These are phyloP conservation scores for Pichia eremophila DNA, from an alignment of 805 yeast genomes.

Conservation along the genomic window DNA sequence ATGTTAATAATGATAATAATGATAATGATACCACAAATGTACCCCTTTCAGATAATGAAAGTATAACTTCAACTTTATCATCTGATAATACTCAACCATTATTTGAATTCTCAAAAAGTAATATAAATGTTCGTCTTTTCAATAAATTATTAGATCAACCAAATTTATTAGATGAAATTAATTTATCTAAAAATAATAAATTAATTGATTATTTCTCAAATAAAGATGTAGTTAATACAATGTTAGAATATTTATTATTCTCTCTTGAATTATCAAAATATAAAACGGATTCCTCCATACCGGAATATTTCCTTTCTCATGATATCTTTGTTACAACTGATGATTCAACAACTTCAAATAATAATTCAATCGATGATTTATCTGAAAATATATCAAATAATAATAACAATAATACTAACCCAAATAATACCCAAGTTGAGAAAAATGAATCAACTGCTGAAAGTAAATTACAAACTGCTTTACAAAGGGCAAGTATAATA, in stretches of 20 bases:
- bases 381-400: slow-evolving; percentile 1
- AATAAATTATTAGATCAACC: slow-evolving; percentile 29
- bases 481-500: slow-evolving; percentile 21
- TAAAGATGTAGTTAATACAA: slow-evolving; percentile 21
- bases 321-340: slow-evolving; percentile 9
- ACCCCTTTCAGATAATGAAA: neutral
- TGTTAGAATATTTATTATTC: slow-evolving; percentile 23
- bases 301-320: slow-evolving; percentile 4
- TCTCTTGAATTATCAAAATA: slow-evolving; percentile 18
- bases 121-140: slow-evolving; percentile 16
- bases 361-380: slow-evolving; percentile 6
- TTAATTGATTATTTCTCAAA: slow-evolving; percentile 25
- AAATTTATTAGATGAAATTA: slow-evolving; percentile 28
- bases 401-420: neutral
- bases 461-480: slow-evolving; percentile 11
- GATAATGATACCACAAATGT: neutral
- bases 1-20: neutral
- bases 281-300: slow-evolving; percentile 1
- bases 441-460: neutral
- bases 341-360: neutral
- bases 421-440: slow-evolving; percentile 1
- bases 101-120: slow-evolving; percentile 1
- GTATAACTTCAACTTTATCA: neutral
- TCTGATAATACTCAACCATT: neutral
- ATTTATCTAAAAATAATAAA: slow-evolving; percentile 26